Conservation (phyloP, 495 filamentous ascomycete genomes). For the Venustampulla echinocandica region DNA sequence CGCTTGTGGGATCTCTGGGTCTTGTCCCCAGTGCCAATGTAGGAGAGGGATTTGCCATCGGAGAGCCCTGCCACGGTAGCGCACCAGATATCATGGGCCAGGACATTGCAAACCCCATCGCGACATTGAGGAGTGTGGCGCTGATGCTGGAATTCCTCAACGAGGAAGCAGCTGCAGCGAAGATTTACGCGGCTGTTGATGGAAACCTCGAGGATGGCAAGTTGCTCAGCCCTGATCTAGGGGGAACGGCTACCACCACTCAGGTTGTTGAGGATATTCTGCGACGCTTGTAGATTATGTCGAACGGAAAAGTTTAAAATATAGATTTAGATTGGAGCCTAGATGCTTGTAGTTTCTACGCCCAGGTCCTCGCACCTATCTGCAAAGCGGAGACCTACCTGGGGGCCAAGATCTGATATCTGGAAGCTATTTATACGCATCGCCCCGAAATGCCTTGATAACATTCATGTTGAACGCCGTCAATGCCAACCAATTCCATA, state of each 20-base stretch:
- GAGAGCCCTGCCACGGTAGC: slow-evolving; percentile 94
- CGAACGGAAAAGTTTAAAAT: slow-evolving; percentile 5
- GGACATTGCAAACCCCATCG: slow-evolving; percentile 92
- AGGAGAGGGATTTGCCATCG: slow-evolving; percentile 88
- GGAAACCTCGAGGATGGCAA: slow-evolving; percentile 77
- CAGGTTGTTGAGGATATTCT: slow-evolving; percentile 88
- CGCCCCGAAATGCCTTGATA: too few relatives aligned
- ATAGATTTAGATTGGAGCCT: too few relatives aligned
- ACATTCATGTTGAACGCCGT: slow-evolving; percentile 7
- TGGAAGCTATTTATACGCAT: too few relatives aligned
- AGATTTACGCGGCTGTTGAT: slow-evolving; percentile 88
- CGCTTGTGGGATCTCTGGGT: slow-evolving; percentile 86
- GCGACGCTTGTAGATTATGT: slow-evolving; percentile 59
- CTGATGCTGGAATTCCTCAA: slow-evolving; percentile 94
- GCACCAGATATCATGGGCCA: slow-evolving; percentile 93
- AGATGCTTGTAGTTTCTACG: too few relatives aligned
- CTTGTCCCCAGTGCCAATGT: slow-evolving; percentile 97
- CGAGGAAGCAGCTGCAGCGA: slow-evolving; percentile 74
- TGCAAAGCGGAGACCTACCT: too few relatives aligned
- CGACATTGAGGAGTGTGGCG: slow-evolving; percentile 81
- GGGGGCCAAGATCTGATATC: too few relatives aligned
- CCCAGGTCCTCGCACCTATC: too few relatives aligned
- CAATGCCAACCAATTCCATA: slow-evolving; percentile 9
- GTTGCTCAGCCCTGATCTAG: slow-evolving; percentile 82
- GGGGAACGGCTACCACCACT: slow-evolving; percentile 77